A percentile compares a stretch with the other conserved stretches of the same genome.
Evolutionary conservation across 495 filamentous ascomycete species (phyloP).

Genomic region (Aspergillus nidulans): DNA sequence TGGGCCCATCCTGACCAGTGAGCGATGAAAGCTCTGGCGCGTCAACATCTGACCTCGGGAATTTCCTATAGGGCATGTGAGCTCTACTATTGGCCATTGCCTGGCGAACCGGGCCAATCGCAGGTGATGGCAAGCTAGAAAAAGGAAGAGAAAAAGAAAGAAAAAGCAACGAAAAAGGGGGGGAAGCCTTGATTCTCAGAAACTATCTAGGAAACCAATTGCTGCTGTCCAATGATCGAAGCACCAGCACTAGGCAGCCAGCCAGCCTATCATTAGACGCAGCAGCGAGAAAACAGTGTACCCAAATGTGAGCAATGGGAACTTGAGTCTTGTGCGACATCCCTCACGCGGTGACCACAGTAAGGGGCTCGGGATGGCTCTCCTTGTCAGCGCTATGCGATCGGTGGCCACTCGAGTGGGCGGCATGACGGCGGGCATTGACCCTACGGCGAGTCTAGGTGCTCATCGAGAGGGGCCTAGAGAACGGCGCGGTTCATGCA

Average conservation of each 20-base stretch:
- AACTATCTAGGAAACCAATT: constrained; percentile 2
- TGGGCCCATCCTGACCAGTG: neutral
- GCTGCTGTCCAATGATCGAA: neutral
- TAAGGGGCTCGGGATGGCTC: constrained; percentile 11
- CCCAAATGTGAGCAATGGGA: constrained; percentile 2
- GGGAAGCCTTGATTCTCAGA: neutral
- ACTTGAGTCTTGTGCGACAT: constrained; percentile 33
- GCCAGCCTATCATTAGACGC: constrained; percentile 6
- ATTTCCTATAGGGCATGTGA: constrained; percentile 8
- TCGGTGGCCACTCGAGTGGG: neutral
- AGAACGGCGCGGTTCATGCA: constrained; percentile 20
- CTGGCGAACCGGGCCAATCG: neutral
- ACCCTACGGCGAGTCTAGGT: neutral
- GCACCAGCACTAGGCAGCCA: neutral
- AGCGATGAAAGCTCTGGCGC: neutral
- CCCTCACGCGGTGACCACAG: constrained; percentile 31
- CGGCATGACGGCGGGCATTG: neutral
- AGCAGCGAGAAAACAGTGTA: neutral
- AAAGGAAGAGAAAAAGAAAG: too few species aligned
- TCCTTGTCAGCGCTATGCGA: too few species aligned
- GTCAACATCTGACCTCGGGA: constrained; percentile 4
- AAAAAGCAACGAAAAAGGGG: too few species aligned
- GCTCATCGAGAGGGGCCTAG: neutral
- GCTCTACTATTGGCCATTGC: constrained; percentile 4
- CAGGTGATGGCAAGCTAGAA: neutral